Evolutionary conservation across 2,329 filamentous ascomycete genomes (phyloP), one percentile per base, ranked within the genome.

Genomic region (Colletotrichum navitas): DNA sequence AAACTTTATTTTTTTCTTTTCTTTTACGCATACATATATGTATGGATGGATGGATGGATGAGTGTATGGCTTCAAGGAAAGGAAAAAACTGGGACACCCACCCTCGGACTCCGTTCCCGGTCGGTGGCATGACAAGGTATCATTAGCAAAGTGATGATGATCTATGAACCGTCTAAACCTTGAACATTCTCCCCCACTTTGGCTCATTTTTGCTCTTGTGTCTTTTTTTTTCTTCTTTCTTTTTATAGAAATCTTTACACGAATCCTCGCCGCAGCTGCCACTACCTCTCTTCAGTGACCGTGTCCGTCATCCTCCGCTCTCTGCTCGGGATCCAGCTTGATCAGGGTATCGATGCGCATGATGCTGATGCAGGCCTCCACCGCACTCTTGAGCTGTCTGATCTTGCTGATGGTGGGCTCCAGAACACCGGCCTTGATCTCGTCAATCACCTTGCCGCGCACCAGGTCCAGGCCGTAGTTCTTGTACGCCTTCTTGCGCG

Each of bases 321-420:
- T 88, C 86, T 92, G 89, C 86, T 98, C 94, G 24, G 95, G 95
- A 87, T 99, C 96, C 82, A 99, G 86, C 87, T 97, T 97, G 85
- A 99, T 98, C 83, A 99, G 88, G 75, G 96, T 98, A 86, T 99
- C 96, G 81, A 99, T 99, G 79, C 96, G 90, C 96, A 99, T 98
- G 81, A 99, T 98, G 80, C 94, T 93, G 83, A 99, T 97, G 83
- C 96, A 98, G 66, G 96, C 96, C 85, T 99, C 96, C 61, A 99
- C 96, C 36, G 96, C 96, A 83, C 93, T 97, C 92, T 99, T 99
- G 80, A 99, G 87, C 87, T 98, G 96, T 83, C 95, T 93, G 76
- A 99, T 90, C 88, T 99, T 99, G 89, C 95, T 98, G 87, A 99
- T 94, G 83, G 93, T 97, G 41, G 96, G 96, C 86, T 99, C 96